Evolutionary conservation across 2,329 filamentous ascomycete genomes (phyloP).

Genomic region (Curvularia eragrostidis): DNA sequence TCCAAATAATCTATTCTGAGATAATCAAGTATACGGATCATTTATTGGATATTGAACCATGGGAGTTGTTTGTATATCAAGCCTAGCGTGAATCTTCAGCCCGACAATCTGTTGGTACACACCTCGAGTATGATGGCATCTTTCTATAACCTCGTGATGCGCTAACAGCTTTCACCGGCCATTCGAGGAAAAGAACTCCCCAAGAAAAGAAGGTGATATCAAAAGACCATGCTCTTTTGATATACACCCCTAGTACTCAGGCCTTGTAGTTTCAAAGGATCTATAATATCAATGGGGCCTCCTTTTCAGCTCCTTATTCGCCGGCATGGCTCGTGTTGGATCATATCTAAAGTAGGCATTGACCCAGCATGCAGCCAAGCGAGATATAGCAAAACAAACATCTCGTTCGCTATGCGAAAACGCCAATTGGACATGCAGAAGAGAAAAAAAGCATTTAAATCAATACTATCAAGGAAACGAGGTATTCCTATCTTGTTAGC

Average conservation of each 20-base stretch:
- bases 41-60: not conserved
- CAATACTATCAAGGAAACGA: slow-evolving; percentile 12
- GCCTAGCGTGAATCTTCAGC: not conserved
- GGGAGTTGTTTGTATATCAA: not conserved
- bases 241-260: not conserved
- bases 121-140: not conserved
- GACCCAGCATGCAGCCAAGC: not conserved
- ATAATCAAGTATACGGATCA: not conserved
- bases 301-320: not conserved
- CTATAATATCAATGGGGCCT: not conserved
- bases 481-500: slow-evolving; percentile 11
- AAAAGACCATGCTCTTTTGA: not conserved
- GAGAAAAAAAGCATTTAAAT: slow-evolving; percentile 9
- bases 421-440: not conserved
- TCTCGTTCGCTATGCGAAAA: not conserved
- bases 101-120: not conserved
- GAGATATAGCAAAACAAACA: not conserved
- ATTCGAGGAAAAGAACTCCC: not conserved
- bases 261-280: too few species aligned
- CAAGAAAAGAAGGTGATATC: not conserved
- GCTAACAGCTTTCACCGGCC: not conserved
- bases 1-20: not conserved
- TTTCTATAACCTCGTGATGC: not conserved
- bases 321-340: not conserved
- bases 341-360: not conserved